Evolutionary conservation across 2,329 filamentous ascomycete species (phyloP).

Genomic region (Macroventuria anomochaeta): DNA sequence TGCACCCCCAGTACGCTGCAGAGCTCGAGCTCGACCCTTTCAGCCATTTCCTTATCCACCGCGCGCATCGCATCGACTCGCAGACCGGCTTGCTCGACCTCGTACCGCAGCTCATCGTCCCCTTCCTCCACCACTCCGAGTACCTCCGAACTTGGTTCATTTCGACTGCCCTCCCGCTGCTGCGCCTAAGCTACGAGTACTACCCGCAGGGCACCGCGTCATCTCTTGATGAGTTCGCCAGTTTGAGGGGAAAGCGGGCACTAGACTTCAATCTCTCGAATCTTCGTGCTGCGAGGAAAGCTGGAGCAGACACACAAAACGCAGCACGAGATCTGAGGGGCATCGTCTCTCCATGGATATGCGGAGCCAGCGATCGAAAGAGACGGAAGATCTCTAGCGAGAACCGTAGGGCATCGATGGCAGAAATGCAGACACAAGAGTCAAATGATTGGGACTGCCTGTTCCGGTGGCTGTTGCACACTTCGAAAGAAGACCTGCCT

Average conservation of each 20-base stretch:
- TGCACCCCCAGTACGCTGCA: conserved; percentile 56
- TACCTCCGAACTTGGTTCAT: conserved; percentile 72
- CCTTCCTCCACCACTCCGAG: conserved; percentile 69
- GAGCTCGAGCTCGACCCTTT: conserved; percentile 63
- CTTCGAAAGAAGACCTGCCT: conserved; percentile 66
- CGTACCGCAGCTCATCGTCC: conserved; percentile 69
- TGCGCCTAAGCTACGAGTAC: conserved; percentile 74
- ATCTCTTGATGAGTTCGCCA: conserved; percentile 69
- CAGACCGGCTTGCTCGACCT: conserved; percentile 75
- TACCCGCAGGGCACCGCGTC: conserved; percentile 62
- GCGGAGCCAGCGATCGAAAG: conserved; percentile 67
- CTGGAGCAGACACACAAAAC: conserved; percentile 33
- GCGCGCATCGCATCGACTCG: conserved; percentile 72
- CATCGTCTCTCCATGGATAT: conserved; percentile 76
- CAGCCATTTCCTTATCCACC: conserved; percentile 69
- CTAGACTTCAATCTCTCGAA: conserved; percentile 64
- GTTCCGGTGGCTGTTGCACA: conserved; percentile 69
- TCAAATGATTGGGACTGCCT: conserved; percentile 70
- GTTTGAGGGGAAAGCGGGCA: conserved; percentile 64
- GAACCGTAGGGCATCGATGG: conserved; percentile 32
- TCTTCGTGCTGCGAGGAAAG: conserved; percentile 20
- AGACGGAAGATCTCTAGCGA: conserved; percentile 52
- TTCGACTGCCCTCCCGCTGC: conserved; percentile 70
- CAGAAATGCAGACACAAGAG: conserved; percentile 46
- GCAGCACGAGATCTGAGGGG: conserved; percentile 71